These are phyloP conservation scores for Claviceps quebecensis DNA, from an alignment of 2,329 filamentous ascomycete genomes.

Conservation along the genomic window DNA sequence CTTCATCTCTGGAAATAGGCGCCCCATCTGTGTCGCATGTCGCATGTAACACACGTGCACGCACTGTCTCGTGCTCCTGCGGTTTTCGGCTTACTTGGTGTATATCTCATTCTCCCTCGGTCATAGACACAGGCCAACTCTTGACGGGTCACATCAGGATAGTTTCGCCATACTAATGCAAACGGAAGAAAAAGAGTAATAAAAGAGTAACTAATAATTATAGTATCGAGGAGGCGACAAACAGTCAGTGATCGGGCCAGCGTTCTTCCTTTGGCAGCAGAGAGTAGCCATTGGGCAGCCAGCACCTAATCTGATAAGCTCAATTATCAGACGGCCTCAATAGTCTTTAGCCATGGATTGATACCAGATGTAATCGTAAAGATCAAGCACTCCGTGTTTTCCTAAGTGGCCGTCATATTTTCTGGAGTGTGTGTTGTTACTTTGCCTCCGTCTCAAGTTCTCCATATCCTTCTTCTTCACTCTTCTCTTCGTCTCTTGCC, in stretches of 20 bases:
- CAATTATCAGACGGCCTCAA: neutral
- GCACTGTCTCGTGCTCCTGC: neutral
- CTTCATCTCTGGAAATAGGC: neutral
- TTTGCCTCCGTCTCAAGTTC: neutral
- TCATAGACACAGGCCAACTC: neutral
- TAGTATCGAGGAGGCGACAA: too few relatives aligned
- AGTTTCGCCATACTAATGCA: neutral
- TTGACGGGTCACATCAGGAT: neutral
- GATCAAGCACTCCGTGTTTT: slow-evolving; percentile 1
- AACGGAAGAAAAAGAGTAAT: neutral
- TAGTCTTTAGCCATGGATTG: neutral
- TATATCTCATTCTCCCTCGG: neutral
- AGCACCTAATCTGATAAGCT: slow-evolving; percentile 1
- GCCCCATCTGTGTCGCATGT: neutral
- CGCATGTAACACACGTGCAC: neutral
- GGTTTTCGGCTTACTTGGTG: neutral
- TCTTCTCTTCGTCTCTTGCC: slow-evolving; percentile 75
- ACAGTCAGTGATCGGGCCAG: neutral
- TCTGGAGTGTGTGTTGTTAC: neutral
- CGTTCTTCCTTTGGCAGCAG: neutral
- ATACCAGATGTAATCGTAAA: slow-evolving; percentile 6
- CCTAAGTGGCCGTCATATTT: neutral
- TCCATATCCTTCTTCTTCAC: slow-evolving; percentile 11
- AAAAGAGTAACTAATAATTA: neutral
- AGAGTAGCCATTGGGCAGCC: neutral